Conservation (phyloP, 208 protist genomes). For the Leishmania mexicana region DNA sequence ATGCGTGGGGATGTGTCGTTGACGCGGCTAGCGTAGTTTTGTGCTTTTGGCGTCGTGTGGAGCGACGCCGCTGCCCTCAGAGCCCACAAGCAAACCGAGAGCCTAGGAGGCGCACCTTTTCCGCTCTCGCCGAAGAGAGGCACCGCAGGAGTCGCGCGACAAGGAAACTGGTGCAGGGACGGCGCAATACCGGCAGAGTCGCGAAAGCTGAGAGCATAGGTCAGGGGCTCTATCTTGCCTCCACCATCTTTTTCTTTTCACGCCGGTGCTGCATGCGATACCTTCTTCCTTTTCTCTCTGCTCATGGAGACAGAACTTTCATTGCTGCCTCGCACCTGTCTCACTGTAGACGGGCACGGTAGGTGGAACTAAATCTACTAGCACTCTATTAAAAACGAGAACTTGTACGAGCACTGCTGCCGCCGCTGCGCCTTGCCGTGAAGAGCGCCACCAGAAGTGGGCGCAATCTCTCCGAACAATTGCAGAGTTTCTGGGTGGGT, state of each 20-base stretch:
- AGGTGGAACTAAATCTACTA: background rate
- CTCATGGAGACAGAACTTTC: background rate
- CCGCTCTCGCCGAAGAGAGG: background rate
- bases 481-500: background rate
- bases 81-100: background rate
- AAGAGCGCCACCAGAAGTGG: background rate
- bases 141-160: background rate
- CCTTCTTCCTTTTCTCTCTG: background rate
- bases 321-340: background rate
- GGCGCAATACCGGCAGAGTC: background rate
- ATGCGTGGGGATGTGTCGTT: background rate
- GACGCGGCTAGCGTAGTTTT: background rate
- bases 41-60: background rate
- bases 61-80: background rate
- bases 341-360: background rate
- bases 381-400: background rate
- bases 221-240: background rate
- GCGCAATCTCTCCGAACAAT: background rate
- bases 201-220: background rate
- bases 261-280: background rate
- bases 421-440: background rate
- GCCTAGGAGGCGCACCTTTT: background rate
- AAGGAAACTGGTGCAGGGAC: background rate
- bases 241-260: background rate
- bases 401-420: background rate